phyloP scores from a whole-genome alignment of 495 filamentous ascomycete species.

The Lasiosphaeria ovina region DNA sequence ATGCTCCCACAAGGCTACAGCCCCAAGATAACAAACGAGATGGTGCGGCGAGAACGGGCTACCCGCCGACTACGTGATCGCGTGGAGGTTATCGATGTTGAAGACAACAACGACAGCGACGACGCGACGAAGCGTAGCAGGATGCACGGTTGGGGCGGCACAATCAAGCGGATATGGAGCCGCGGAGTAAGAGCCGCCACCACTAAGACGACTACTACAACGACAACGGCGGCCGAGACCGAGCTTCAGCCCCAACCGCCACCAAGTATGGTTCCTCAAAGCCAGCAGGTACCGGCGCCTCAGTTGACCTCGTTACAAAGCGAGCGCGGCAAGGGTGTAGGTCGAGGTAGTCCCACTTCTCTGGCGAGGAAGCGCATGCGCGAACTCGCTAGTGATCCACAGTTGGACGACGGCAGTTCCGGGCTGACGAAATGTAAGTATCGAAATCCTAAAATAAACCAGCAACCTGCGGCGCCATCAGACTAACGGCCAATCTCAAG shows the following conservation, averaged over 20 bases:
- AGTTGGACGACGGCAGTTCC: conserved; percentile 20
- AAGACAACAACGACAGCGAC: conserved; percentile 7
- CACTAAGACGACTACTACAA: conserved; percentile 8
- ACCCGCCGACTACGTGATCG: conserved; percentile 43
- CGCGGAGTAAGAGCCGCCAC: background rate
- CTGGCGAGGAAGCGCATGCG: conserved; percentile 32
- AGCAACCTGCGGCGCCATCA: background rate
- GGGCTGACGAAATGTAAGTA: conserved; percentile 24
- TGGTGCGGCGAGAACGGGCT: conserved; percentile 71
- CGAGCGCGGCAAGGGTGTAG: background rate
- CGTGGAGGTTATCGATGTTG: conserved; percentile 20
- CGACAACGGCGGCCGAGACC: background rate
- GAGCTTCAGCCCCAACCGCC: conserved; percentile 9
- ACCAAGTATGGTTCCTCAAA: background rate
- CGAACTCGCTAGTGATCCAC: conserved; percentile 27
- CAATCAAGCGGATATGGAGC: conserved; percentile 18
- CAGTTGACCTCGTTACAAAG: background rate
- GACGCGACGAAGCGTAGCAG: conserved; percentile 8
- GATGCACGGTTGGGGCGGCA: conserved; percentile 16
- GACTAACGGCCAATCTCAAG: conserved; percentile 8
- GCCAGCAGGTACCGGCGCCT: conserved; percentile 6
- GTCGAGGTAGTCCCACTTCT: conserved; percentile 5
- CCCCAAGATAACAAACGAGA: conserved; percentile 74
- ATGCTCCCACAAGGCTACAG: conserved; percentile 66
- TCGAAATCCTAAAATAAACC: background rate